Percentiles rank a stretch among this genome's conserved stretches.
phyloP scores from a whole-genome alignment of 805 yeast species.

The Yueomyces sinensis region DNA sequence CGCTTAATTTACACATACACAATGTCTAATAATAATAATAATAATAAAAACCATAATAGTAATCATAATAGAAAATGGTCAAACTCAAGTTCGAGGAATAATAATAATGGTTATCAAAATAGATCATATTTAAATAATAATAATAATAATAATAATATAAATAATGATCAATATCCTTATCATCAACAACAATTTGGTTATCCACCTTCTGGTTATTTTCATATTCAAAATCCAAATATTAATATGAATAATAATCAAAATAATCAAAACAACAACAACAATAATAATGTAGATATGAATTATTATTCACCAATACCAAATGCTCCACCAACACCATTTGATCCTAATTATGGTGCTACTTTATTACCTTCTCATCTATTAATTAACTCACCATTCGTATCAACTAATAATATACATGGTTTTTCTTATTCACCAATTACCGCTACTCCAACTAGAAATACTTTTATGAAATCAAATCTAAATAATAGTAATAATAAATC shows the following conservation, averaged over 20 bases:
- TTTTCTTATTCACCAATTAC: background rate
- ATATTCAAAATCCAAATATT: background rate
- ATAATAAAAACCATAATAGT: no score
- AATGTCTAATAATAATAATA: no score
- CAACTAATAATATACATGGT: slow-evolving; percentile 22
- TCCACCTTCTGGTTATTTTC: no score
- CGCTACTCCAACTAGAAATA: background rate
- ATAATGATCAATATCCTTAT: background rate
- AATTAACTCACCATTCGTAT: slow-evolving; percentile 45
- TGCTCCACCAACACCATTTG: slow-evolving; percentile 43
- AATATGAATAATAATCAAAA: background rate
- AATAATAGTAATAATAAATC: background rate
- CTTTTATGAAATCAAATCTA: background rate
- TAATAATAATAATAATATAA: no score
- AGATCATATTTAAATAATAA: no score
- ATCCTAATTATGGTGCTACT: slow-evolving; percentile 43
- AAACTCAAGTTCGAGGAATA: no score
- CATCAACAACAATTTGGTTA: no score
- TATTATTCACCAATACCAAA: slow-evolving; percentile 6
- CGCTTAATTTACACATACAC: no score
- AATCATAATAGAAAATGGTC: no score
- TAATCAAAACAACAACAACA: background rate
- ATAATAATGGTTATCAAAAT: no score
- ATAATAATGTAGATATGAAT: background rate
- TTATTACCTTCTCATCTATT: slow-evolving; percentile 52